Base-by-base conservation (phyloP, 2,329 filamentous ascomycete genomes). In the Dothideomycetes sp. region DNA sequence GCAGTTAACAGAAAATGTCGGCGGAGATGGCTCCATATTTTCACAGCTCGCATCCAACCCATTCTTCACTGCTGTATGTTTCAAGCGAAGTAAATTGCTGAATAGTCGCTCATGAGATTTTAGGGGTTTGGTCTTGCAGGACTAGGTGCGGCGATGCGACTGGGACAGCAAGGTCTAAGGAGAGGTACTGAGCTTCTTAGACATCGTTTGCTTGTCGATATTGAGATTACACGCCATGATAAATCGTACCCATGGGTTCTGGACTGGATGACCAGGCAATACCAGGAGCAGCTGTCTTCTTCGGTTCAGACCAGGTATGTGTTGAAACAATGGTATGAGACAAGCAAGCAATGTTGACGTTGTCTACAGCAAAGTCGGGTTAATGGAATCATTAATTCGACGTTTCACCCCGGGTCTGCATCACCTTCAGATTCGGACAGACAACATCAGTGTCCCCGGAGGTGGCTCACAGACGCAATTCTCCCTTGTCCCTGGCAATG, bases 211-310 rank as follows among this genome's bases (percentile, higher is more conserved):
- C 78, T 98, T 19, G 85, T 96, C 52, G 87, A 95, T 53, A 79
- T 98, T 53, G 91, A 98, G 62, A 94, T 98, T 61, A 89, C 84
- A 60, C 84, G 86, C 56, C 84, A 89, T 53, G 91, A 98, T 63
- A 79, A 86, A 33, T 88, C 89, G 2, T 98, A 96, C 58, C 79
- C 79, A 31, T 96, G 88, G 89, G 78, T 98, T 31, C 72, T 98
- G 8, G 81, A 88, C 48, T 98, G 91, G 88, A 83, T 98, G 59
- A 88, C 87, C 5, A 74, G 85, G 22, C 54, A 59, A 37, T 58
- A 59, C 36, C 49, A 56, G 39, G 46, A 47, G 14, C 56, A 60
- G 37, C 53, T 57, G 18, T 42, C 38, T 40, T 31, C 57, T 80
- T 38, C 79, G 75, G 4, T 68, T 73, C 49, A 70, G 77, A 49